Evolutionary conservation across 2,329 filamentous ascomycete genomes (phyloP), one percentile per base, ranked within the genome.

Genomic region (Aspergillus awamori): DNA sequence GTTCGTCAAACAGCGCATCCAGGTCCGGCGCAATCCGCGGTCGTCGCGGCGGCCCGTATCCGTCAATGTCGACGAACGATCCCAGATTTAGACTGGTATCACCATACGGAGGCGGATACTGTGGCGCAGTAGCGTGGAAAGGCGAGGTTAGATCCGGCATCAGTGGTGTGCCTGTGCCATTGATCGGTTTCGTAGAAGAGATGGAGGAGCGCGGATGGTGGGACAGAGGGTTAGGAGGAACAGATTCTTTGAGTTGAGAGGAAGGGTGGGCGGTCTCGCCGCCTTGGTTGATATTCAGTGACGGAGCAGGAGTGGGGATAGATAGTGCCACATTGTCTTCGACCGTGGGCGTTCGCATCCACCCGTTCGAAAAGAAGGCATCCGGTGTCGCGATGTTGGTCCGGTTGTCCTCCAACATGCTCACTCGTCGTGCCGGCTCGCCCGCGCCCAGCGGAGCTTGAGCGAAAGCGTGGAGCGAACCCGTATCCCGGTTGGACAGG

Each of bases 1-100:
- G 72, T 64, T 87, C 84, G 55, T 86, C 84, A 62, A 86, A 86
- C 56, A 86, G 79, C 15, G 81, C 82, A 63, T 85, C 82, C 8
- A 77, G 66, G 54, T 77, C 74, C 2, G 74, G 74, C 6, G 74
- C 73, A 51, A 77, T 76, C 30, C 71, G 66, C 24, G 68, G 71
- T 47, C 69, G 69, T 24, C 65, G 67, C n/a, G 70, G 60, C 22
- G 65, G 58, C 10, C 68, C 70, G 30, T 73, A 73, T 22, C 67
- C 65, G 28, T 74, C 71, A 28, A 76, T 70, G 15, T 75, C 70
- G 38, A 72, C 69, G 28, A 75, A 70, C 0, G 70, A 55, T 8
- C 66, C 62, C 5, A 72, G 63, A 11, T 65, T 65, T 8, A 75
- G 55, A 13, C 68, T 69, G n/a, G 68, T 63, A 11, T 74, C 74